phyloP scores from a whole-genome alignment of 2,329 filamentous ascomycete species.

The Claviceps africana region DNA sequence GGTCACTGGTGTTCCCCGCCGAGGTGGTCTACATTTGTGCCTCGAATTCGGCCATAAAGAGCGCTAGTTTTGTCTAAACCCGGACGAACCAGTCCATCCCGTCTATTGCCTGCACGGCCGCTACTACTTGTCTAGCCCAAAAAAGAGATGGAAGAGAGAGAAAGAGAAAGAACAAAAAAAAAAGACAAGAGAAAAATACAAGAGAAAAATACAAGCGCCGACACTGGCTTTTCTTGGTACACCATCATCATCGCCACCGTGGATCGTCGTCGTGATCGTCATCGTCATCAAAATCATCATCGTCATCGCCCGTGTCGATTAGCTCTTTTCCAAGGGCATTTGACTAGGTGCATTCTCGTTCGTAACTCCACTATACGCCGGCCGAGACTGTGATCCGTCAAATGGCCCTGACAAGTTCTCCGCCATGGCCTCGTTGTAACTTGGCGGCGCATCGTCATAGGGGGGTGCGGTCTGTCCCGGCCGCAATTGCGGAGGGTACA shows the following conservation, averaged over 20 bases:
- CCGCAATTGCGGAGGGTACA: conserved; percentile 44
- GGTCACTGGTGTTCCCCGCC: too few species aligned
- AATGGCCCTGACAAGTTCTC: conserved; percentile 57
- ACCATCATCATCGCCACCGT: not conserved
- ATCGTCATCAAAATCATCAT: too few species aligned
- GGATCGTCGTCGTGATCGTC: not conserved
- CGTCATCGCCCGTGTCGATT: not conserved
- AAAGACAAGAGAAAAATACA: not conserved
- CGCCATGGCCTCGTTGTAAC: conserved; percentile 86
- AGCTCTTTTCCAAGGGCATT: conserved; percentile 29
- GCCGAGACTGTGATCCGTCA: conserved; percentile 44
- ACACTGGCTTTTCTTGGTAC: not conserved
- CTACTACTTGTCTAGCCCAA: too few species aligned
- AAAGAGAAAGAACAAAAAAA: not conserved
- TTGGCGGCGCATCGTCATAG: conserved; percentile 73
- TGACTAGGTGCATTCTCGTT: conserved; percentile 45
- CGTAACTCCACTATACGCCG: conserved; percentile 52
- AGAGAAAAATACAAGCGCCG: not conserved
- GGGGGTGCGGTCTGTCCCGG: conserved; percentile 27
- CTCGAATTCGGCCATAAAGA: too few species aligned
- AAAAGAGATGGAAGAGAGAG: too few species aligned
- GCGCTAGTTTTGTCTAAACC: too few species aligned
- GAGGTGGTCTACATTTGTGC: too few species aligned
- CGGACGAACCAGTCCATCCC: too few species aligned
- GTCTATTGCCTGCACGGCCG: too few species aligned